Percentiles rank a stretch among this genome's conserved stretches.
Conservation (phyloP, 306 rosid species). For the Canavalia ensiformis region DNA sequence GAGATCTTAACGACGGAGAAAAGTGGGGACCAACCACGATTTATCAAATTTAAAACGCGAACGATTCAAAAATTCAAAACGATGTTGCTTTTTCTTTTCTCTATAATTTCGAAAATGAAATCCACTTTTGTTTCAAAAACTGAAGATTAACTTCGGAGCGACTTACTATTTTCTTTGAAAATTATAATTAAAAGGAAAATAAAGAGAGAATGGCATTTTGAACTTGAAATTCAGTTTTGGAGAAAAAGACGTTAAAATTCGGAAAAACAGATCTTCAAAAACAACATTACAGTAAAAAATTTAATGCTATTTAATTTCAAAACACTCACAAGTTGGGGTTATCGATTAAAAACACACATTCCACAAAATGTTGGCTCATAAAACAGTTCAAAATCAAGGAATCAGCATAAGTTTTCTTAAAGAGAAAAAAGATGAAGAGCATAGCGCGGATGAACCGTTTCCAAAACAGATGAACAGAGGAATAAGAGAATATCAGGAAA, state of each 20-base stretch:
- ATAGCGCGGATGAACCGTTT: conserved; percentile 15
- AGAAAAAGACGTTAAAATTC: background rate
- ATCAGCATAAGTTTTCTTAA: background rate
- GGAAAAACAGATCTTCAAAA: background rate
- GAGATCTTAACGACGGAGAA: conserved; percentile 29
- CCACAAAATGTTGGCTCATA: background rate
- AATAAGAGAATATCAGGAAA: conserved; percentile 34
- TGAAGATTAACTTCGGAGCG: background rate
- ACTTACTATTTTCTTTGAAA: background rate
- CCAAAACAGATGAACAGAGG: background rate
- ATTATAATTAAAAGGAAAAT: background rate
- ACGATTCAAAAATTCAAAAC: conserved; percentile 51
- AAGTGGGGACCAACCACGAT: conserved; percentile 45
- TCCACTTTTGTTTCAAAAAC: background rate
- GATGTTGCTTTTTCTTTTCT: background rate
- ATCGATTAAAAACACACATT: conserved; percentile 24
- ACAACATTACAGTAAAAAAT: conserved; percentile 2
- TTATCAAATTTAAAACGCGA: background rate
- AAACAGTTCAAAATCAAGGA: conserved; percentile 41
- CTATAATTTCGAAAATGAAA: background rate
- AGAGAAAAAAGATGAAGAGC: background rate
- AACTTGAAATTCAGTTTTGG: conserved; percentile 31
- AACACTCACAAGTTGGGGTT: conserved; percentile 7
- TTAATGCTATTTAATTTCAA: background rate
- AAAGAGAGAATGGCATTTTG: conserved; percentile 12